phyloP scores from a whole-genome alignment of 2,329 filamentous ascomycete genomes.

The Kalaharituber pfeilii region DNA sequence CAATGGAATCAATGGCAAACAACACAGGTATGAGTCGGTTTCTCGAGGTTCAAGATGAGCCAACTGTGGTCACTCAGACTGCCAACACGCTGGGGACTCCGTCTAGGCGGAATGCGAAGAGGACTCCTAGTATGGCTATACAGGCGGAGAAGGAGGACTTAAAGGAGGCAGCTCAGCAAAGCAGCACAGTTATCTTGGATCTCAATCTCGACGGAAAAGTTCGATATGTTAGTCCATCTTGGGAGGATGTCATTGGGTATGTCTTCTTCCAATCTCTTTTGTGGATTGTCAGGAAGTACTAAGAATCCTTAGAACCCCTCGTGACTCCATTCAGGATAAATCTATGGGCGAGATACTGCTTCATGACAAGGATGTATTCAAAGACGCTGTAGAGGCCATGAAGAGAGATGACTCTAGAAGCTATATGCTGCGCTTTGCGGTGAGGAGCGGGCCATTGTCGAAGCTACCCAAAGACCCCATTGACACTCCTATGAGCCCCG shows the following conservation, averaged over 20 bases:
- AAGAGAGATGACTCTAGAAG: slow-evolving; percentile 84
- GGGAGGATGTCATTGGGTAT: slow-evolving; percentile 66
- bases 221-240: slow-evolving; percentile 92
- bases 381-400: slow-evolving; percentile 72
- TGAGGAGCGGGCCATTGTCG: slow-evolving; percentile 52
- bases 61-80: background rate
- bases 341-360: slow-evolving; percentile 66
- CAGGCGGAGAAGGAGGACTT: slow-evolving; percentile 81
- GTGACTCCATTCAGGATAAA: slow-evolving; percentile 55
- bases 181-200: slow-evolving; percentile 89
- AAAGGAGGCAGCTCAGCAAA: slow-evolving; percentile 88
- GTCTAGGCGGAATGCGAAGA: background rate
- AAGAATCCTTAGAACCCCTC: slow-evolving; percentile 40
- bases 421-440: slow-evolving; percentile 67
- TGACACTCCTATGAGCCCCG: slow-evolving; percentile 24
- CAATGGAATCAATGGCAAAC: background rate
- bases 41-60: background rate
- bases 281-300: background rate
- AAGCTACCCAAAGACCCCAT: slow-evolving; percentile 36
- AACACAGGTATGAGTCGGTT: background rate
- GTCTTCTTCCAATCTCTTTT: slow-evolving; percentile 5
- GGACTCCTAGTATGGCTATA: background rate
- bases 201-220: slow-evolving; percentile 77
- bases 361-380: slow-evolving; percentile 63
- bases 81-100: background rate